A percentile compares a stretch with the other conserved stretches of the same genome.
Evolutionary conservation across 148 eudicot genomes (phyloP).

Genomic region (Rhododendron griersonianum): DNA sequence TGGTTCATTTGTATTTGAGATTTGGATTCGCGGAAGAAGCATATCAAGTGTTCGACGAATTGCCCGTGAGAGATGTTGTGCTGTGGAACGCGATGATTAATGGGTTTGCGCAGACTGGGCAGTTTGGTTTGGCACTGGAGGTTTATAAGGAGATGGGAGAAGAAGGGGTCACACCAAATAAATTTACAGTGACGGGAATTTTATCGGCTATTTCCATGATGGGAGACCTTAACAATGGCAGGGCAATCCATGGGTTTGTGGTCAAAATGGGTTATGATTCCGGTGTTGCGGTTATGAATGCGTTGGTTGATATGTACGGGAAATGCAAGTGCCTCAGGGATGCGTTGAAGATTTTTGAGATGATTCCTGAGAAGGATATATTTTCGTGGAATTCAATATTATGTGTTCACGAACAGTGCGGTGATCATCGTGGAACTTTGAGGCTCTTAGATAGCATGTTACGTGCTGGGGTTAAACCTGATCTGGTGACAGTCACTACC

Average conservation of each 20-base stretch:
- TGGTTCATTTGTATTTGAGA: conserved; percentile 50
- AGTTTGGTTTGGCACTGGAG: conserved; percentile 38
- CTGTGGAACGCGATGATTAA: conserved; percentile 72
- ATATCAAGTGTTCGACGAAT: conserved; percentile 42
- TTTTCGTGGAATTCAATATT: conserved; percentile 67
- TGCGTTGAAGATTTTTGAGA: conserved; percentile 38
- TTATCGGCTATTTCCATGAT: conserved; percentile 46
- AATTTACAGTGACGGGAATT: conserved; percentile 52
- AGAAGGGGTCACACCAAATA: conserved; percentile 29
- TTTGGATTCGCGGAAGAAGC: conserved; percentile 36
- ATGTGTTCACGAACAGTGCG: conserved; percentile 47
- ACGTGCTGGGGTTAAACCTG: conserved; percentile 39
- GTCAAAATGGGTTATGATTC: conserved; percentile 45
- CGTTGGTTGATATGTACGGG: conserved; percentile 73
- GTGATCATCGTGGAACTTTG: conserved; percentile 51
- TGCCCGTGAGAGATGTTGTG: conserved; percentile 51
- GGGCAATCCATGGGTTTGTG: conserved; percentile 45
- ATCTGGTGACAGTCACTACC: conserved; percentile 62
- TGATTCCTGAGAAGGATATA: conserved; percentile 50
- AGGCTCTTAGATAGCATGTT: conserved; percentile 42
- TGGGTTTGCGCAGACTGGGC: conserved; percentile 61
- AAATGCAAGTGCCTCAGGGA: conserved; percentile 40
- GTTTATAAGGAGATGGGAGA: conserved; percentile 43
- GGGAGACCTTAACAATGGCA: conserved; percentile 47
- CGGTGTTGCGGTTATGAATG: conserved; percentile 45